Conservation (phyloP, 441 rosid genomes). For the Euphorbia schlechtendalii region DNA sequence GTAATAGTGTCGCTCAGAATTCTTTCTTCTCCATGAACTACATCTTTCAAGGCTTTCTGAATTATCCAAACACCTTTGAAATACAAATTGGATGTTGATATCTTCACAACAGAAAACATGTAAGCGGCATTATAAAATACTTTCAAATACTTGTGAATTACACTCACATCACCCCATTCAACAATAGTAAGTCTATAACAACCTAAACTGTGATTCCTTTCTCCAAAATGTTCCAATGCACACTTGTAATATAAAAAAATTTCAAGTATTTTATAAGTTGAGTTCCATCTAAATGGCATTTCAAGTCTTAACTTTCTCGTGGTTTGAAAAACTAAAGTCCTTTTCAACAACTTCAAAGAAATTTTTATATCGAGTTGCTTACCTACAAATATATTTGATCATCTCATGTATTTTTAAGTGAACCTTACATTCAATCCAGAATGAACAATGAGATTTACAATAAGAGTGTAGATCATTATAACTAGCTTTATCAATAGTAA, state of each 20-base stretch:
- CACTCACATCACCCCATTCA: not conserved
- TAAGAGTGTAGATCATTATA: too few species aligned
- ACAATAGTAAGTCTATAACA: not conserved
- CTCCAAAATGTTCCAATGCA: not conserved
- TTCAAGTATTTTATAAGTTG: slow-evolving; percentile 1
- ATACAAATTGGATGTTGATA: not conserved
- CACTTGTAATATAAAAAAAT: not conserved
- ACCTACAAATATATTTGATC: not conserved
- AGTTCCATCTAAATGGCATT: not conserved
- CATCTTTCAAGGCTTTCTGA: not conserved
- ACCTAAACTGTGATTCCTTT: not conserved
- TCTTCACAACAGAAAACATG: not conserved
- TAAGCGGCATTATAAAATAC: not conserved
- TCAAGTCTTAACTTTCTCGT: not conserved
- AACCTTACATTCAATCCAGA: not conserved
- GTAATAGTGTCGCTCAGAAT: too few species aligned
- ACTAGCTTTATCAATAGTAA: too few species aligned
- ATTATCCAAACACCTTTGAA: not conserved
- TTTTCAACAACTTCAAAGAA: not conserved
- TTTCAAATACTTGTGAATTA: not conserved
- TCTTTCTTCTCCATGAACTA: too few species aligned
- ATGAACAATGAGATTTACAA: too few species aligned
- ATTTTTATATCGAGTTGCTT: not conserved
- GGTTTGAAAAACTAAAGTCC: not conserved
- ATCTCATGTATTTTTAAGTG: not conserved